phyloP scores from a whole-genome alignment of 2,329 filamentous ascomycete species.

The Verticillium longisporum region DNA sequence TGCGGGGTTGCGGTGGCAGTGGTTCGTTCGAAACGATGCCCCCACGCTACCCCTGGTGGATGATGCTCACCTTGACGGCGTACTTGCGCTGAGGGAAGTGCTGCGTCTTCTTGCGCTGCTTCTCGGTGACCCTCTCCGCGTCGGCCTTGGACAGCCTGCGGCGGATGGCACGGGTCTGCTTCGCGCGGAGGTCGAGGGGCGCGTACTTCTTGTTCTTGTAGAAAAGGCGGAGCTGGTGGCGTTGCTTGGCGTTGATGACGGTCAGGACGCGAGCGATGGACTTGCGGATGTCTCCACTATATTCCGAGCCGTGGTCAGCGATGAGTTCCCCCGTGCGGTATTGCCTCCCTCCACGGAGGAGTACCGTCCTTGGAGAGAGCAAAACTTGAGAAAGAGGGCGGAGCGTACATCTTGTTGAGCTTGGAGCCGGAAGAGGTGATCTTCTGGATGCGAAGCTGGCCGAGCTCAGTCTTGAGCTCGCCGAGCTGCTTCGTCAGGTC shows the following conservation, averaged over 20 bases:
- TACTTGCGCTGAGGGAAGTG: constrained; percentile 99
- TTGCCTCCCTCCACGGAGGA: not conserved
- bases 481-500: constrained; percentile 92
- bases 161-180: constrained; percentile 97
- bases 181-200: constrained; percentile 94
- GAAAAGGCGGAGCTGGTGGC: constrained; percentile 94
- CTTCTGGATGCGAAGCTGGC: constrained; percentile 97
- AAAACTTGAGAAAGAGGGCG: not conserved
- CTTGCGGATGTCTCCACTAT: constrained; percentile 97
- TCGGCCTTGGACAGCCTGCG: constrained; percentile 92
- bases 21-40: not conserved
- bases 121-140: constrained; percentile 75
- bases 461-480: constrained; percentile 93
- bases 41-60: not conserved
- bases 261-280: constrained; percentile 98
- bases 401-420: constrained; percentile 89
- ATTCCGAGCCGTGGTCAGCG: constrained; percentile 1
- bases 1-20: too few species aligned
- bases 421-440: constrained; percentile 92
- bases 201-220: constrained; percentile 99
- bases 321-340: not conserved
- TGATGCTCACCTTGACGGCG: constrained; percentile 79
- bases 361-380: not conserved
- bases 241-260: constrained; percentile 99
- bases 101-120: constrained; percentile 90